Base-by-base conservation (phyloP, 139 green algal genomes). In the Coccomyxa sp. region DNA sequence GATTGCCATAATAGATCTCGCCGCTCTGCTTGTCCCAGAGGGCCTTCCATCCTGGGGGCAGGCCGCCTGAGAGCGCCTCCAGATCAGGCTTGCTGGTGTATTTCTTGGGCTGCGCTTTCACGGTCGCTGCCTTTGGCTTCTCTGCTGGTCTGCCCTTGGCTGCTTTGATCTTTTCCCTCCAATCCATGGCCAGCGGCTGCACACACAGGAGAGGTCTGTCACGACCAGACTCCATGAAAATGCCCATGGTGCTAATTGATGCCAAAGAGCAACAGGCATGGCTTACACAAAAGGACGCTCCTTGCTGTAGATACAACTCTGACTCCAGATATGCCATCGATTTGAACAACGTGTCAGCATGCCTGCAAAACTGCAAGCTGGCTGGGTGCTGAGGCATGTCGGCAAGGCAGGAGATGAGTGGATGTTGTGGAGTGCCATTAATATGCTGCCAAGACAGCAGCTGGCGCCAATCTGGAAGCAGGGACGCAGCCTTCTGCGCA, bases 1-100 rank as follows among this genome's bases (percentile, higher is more conserved):
- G 74, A 70, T 95, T 94, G 29, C 87, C 91, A 74, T 91, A 95
- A 68, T 94, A 95, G 6, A 94, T 84, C 14, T 86, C 79, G 18
- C 75, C 76, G 0, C 69, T 82, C 18, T 29, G 54, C 70, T 88
- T 86, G 64, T 95, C 90, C 85, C 82, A 90, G 85, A 92, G 89
- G 7, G 90, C 88, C 24, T 76, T 68, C 91, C 91, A 95, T 27
- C 88, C 89, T 0, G 40, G 0, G 0, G 88, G 88, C 55, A 95
- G 85, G 2, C 87, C 90, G 8, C 70, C 72, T 8, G 85, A 88
- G 29, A 95, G 41, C 0, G 85, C 79, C 2, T 87, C 90, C 38
- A 95, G 78, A 70, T 94, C 86, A 0, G 89, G 89, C 14, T 39
- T 58, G n/a, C 34, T 39, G 38, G 39, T 39, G 29, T 44, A 69